A percentile compares a stretch with the other conserved stretches of the same genome.
Conservation (phyloP, 2,329 filamentous ascomycete species). For the Calonectria crousiana region DNA sequence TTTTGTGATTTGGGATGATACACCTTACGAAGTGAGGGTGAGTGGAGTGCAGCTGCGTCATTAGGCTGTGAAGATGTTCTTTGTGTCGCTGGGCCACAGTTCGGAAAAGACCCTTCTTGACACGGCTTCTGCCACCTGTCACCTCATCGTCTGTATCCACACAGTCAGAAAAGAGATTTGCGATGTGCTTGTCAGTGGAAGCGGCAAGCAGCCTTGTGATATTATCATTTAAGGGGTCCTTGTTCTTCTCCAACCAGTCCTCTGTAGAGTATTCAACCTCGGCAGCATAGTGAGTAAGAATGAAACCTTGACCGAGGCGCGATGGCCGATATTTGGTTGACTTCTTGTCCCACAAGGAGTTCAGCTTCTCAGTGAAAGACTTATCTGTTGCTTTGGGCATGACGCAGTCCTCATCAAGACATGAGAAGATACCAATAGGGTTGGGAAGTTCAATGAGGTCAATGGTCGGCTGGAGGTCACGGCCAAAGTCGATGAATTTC, state of each 20-base stretch:
- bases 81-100: slow-evolving; percentile 98
- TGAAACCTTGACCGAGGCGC: slow-evolving; percentile 89
- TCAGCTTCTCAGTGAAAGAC: slow-evolving; percentile 97
- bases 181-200: slow-evolving; percentile 86
- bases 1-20: slow-evolving; percentile 98
- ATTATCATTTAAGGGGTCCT: slow-evolving; percentile 97
- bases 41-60: slow-evolving; percentile 93
- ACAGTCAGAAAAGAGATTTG: slow-evolving; percentile 88
- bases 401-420: slow-evolving; percentile 95
- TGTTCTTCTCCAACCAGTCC: slow-evolving; percentile 98
- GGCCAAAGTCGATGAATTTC: slow-evolving; percentile 99
- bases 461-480: slow-evolving; percentile 96
- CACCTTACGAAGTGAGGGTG: slow-evolving; percentile 99
- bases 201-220: slow-evolving; percentile 87
- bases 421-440: slow-evolving; percentile 98
- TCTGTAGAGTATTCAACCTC: slow-evolving; percentile 98
- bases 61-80: slow-evolving; percentile 96
- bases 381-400: slow-evolving; percentile 99
- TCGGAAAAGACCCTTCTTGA: slow-evolving; percentile 97
- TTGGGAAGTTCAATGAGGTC: slow-evolving; percentile 97
- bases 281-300: slow-evolving; percentile 96
- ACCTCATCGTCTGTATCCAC: slow-evolving; percentile 82
- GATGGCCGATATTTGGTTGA: slow-evolving; percentile 93
- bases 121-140: slow-evolving; percentile 78
- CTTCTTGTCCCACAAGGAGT: slow-evolving; percentile 96